phyloP scores from a whole-genome alignment of 345 rosid genomes.

The Hirschfeldia incana region DNA sequence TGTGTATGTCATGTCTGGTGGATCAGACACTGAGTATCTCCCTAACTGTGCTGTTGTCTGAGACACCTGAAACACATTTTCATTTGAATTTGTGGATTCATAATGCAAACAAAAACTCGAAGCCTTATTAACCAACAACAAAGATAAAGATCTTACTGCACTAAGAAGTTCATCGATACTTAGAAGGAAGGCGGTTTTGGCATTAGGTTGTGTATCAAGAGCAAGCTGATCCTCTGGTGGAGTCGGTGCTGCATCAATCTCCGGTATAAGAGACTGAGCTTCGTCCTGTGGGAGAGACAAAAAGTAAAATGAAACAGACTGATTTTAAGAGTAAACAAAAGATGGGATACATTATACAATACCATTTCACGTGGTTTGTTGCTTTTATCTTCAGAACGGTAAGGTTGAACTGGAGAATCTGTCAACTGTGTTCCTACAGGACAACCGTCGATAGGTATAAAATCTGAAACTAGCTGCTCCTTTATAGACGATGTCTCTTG shows the following conservation, averaged over 20 bases:
- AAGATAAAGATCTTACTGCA: constrained; percentile 48
- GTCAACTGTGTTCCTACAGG: constrained; percentile 56
- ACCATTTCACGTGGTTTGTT: constrained; percentile 35
- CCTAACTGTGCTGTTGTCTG: constrained; percentile 60
- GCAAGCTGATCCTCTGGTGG: constrained; percentile 46
- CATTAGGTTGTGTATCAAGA: constrained; percentile 28
- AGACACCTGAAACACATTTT: constrained; percentile 43
- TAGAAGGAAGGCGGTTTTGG: constrained; percentile 45
- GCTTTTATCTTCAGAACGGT: constrained; percentile 38
- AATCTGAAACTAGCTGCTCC: constrained; percentile 55
- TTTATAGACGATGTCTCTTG: constrained; percentile 44
- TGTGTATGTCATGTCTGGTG: constrained; percentile 58
- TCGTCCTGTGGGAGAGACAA: constrained; percentile 42
- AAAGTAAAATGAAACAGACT: neutral
- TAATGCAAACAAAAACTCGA: neutral
- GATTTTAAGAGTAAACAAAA: neutral
- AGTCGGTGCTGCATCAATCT: constrained; percentile 39
- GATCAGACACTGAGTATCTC: constrained; percentile 55
- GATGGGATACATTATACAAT: neutral
- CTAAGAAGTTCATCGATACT: constrained; percentile 62
- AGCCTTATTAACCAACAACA: neutral
- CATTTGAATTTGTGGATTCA: neutral
- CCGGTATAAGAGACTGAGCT: constrained; percentile 40
- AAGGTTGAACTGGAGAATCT: constrained; percentile 44
- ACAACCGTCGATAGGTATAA: constrained; percentile 60